phyloP scores from a whole-genome alignment of 345 rosid genomes.

The Bruguiera gymnorhiza region DNA sequence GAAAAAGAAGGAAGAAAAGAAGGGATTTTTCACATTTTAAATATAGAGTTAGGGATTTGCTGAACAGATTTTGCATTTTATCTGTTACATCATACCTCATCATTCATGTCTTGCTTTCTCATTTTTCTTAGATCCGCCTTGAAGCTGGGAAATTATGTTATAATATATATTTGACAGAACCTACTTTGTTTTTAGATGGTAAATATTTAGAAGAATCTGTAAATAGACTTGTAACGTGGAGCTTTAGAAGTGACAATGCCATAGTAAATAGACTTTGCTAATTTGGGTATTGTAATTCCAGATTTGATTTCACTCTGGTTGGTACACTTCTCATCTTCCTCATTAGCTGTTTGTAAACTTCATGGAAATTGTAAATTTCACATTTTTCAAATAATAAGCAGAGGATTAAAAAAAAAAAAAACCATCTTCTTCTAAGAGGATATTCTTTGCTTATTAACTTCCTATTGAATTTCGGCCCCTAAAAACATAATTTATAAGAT shows the following conservation, averaged over 20 bases:
- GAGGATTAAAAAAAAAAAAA: no score
- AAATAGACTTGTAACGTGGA: not conserved
- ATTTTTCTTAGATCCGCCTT: not conserved
- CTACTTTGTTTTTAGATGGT: not conserved
- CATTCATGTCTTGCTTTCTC: not conserved
- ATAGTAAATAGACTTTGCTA: not conserved
- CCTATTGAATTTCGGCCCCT: not conserved
- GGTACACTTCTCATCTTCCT: not conserved
- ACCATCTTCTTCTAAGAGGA: not conserved
- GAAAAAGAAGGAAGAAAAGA: no score
- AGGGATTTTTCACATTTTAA: no score
- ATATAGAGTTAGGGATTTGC: no score
- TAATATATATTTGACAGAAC: not conserved
- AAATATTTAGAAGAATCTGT: not conserved
- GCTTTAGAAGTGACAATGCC: not conserved
- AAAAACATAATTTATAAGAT: not conserved
- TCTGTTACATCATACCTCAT: no score
- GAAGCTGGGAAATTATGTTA: not conserved
- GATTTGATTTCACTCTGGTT: not conserved
- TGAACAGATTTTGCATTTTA: no score
- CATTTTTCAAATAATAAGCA: no score
- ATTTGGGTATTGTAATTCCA: not conserved
- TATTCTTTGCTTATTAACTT: not conserved
- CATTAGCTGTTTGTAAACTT: not conserved
- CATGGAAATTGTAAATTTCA: not conserved